phyloP scores from a whole-genome alignment of 2,329 filamentous ascomycete species.

The Fusarium citri region DNA sequence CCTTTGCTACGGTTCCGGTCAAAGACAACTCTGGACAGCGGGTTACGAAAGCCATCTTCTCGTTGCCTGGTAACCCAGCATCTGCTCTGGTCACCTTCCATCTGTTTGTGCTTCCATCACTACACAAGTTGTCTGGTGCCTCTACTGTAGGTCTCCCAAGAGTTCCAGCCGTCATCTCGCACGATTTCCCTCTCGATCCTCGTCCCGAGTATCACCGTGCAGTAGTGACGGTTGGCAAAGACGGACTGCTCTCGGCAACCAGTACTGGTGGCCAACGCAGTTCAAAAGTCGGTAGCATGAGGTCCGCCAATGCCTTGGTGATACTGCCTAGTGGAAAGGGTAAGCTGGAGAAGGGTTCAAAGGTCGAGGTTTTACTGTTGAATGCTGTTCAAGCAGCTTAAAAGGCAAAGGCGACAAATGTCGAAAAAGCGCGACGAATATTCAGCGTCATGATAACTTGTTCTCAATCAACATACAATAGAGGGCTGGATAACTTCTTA shows the following conservation, averaged over 20 bases:
- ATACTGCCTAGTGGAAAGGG: slow-evolving; percentile 76
- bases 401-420: neutral
- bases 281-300: slow-evolving; percentile 88
- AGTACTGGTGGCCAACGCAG: slow-evolving; percentile 94
- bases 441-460: slow-evolving; percentile 31
- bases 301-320: slow-evolving; percentile 87
- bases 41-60: slow-evolving; percentile 80
- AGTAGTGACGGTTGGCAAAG: slow-evolving; percentile 71
- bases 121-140: slow-evolving; percentile 82
- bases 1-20: slow-evolving; percentile 87
- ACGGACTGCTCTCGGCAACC: slow-evolving; percentile 77
- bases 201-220: slow-evolving; percentile 93
- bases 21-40: slow-evolving; percentile 70
- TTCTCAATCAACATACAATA: slow-evolving; percentile 38
- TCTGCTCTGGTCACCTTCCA: slow-evolving; percentile 94
- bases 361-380: slow-evolving; percentile 85
- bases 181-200: slow-evolving; percentile 80
- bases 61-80: slow-evolving; percentile 92
- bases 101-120: slow-evolving; percentile 88
- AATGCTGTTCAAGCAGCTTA: slow-evolving; percentile 55
- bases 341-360: slow-evolving; percentile 74
- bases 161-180: slow-evolving; percentile 76
- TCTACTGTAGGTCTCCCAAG: slow-evolving; percentile 75
- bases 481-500: slow-evolving; percentile 26
- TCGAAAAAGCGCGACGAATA: neutral